Evolutionary conservation across 1,139 yeast species (phyloP), one percentile per base, ranked within the genome.

Genomic region (Diutina siamensis): DNA sequence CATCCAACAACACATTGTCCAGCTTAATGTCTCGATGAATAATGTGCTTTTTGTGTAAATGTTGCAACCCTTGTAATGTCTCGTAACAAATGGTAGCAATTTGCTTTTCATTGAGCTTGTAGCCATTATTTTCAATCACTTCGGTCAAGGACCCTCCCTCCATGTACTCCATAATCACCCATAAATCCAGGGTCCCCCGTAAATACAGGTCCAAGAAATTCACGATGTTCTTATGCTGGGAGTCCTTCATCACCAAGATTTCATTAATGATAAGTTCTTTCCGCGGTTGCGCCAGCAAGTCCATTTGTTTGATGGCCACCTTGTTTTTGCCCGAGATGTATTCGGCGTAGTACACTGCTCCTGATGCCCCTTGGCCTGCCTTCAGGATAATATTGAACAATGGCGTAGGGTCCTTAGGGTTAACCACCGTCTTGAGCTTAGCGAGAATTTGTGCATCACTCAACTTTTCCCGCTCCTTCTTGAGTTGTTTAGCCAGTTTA

Each of bases 281-380:
- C 58, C 95, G 76, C 41, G 97, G 95, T 65, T 94, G 98, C 49
- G 84, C 83, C 50, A 85, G 86, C 49, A 92, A 68, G 57, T 89
- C 94, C 92, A 92, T 92, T 65, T 92, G 97, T 62, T 92, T 92
- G 52, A 92, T 87, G 10, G 99, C 99, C 45, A 83, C 85, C 61
- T 64, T 78, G 44, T 59, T 59, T 13, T 61, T 58, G 5, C 58
- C 59, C 48, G 71, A 65, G 49, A 80, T 64, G 35, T 87, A 77
- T 55, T 80, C 78, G 0, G 97, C 98, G 47, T 92, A 74, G 58
- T 86, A 94, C 20, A 94, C 99, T 1, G 92, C 84, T 17, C 99
- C 99, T 50, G 92, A 80, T 1, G 98, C 99, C 56, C 99, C 99
- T 66, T 94, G 98, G n/a, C 99, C 99, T 2, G 97, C 95, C 59